Conservation (phyloP, 2,329 filamentous ascomycete species). For the Harringtonia aguacate region DNA sequence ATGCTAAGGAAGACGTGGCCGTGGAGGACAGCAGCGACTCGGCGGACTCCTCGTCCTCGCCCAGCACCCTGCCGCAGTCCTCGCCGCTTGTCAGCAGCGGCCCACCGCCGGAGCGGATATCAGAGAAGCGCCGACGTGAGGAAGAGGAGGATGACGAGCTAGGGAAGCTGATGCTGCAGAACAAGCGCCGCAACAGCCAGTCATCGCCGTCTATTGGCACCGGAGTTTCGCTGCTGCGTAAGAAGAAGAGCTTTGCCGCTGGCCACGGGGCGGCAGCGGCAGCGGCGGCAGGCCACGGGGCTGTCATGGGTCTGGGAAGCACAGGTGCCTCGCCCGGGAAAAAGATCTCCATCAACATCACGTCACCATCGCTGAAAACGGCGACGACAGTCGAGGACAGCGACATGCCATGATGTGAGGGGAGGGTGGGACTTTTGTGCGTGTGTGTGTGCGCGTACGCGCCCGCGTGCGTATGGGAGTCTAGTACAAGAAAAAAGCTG, state of each 20-base stretch:
- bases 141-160: conserved; percentile 91
- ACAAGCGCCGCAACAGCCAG: conserved; percentile 46
- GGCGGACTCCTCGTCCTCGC: conserved; percentile 16
- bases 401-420: conserved; percentile 6
- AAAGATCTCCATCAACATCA: conserved; percentile 12
- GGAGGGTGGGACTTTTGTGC: too few species aligned
- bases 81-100: background rate
- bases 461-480: too few species aligned
- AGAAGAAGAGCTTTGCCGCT: conserved; percentile 28
- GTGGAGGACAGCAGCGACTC: too few species aligned
- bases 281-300: background rate
- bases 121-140: conserved; percentile 82
- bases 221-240: conserved; percentile 28
- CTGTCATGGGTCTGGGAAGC: background rate
- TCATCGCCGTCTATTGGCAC: conserved; percentile 28
- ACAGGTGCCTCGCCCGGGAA: background rate
- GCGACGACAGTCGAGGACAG: conserved; percentile 5
- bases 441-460: too few species aligned
- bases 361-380: conserved; percentile 6
- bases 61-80: conserved; percentile 7
- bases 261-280: background rate
- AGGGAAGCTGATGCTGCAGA: conserved; percentile 63
- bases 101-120: conserved; percentile 60
- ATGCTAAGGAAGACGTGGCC: too few species aligned
- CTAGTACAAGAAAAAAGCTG: too few species aligned